A percentile compares a stretch with the other conserved stretches of the same genome.
These are phyloP conservation scores for Beverwykella pulmonaria DNA, from an alignment of 495 filamentous ascomycete species.

Conservation along the genomic window DNA sequence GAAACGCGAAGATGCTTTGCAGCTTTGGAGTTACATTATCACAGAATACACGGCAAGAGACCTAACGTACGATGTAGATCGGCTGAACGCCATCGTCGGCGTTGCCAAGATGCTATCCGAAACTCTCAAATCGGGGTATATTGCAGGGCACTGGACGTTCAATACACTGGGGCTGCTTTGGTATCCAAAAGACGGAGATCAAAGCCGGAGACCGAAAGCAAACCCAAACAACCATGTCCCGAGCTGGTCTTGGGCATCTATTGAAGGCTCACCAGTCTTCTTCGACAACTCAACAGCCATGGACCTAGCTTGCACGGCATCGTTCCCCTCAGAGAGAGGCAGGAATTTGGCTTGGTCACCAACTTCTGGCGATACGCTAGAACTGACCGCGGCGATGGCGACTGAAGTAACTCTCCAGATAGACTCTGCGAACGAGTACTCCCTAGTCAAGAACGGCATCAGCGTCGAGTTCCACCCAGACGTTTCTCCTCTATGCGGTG, in stretches of 20 bases:
- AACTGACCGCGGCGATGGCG: conserved; percentile 30
- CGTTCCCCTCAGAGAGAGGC: conserved; percentile 21
- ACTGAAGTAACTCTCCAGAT: conserved; percentile 26
- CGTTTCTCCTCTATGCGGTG: conserved; percentile 15
- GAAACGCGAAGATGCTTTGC: conserved; percentile 23
- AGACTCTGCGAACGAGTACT: conserved; percentile 14
- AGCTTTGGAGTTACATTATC: conserved; percentile 38
- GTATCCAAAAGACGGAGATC: conserved; percentile 28
- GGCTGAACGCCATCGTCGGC: conserved; percentile 43
- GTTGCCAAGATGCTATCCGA: conserved; percentile 37
- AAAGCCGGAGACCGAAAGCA: conserved; percentile 10
- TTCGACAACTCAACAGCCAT: conserved; percentile 36
- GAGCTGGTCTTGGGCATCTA: conserved; percentile 37
- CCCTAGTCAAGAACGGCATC: conserved; percentile 25
- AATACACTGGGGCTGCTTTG: conserved; percentile 34
- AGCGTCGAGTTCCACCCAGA: conserved; percentile 34
- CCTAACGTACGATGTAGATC: conserved; percentile 41
- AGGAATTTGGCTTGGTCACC: conserved; percentile 23
- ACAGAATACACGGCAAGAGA: conserved; percentile 32
- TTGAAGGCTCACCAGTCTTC: conserved; percentile 35
- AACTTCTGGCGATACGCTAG: conserved; percentile 14
- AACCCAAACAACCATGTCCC: conserved; percentile 13
- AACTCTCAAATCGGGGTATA: conserved; percentile 36
- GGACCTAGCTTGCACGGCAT: conserved; percentile 32
- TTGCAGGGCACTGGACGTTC: conserved; percentile 46